Percentiles rank a stretch among this genome's conserved stretches.
Evolutionary conservation across 176 grass and related monocot genomes (phyloP).

Genomic region (Bothriochloa decipiens): DNA sequence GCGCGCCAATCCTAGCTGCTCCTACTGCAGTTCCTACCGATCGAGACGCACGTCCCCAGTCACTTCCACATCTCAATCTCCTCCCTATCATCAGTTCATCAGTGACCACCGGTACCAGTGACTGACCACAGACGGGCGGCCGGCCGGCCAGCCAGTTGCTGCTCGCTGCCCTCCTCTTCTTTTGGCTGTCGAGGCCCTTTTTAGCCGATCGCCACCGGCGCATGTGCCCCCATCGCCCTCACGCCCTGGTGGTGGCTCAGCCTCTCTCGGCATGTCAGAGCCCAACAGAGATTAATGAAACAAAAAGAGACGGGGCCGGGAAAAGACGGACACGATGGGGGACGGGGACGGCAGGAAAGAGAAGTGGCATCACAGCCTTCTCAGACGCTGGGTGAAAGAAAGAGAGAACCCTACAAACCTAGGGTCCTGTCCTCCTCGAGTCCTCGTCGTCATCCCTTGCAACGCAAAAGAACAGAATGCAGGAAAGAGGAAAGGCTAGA

Average conservation of each 20-base stretch:
- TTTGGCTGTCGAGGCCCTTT: constrained; percentile 59
- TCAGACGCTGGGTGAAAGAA: background rate
- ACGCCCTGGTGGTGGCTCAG: constrained; percentile 58
- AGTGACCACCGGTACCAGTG: background rate
- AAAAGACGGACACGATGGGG: constrained; percentile 36
- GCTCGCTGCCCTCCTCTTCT: constrained; percentile 27
- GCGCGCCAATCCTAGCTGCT: background rate
- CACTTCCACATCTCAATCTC: constrained; percentile 11
- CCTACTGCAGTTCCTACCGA: background rate
- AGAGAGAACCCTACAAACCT: constrained; percentile 11
- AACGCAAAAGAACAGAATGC: constrained; percentile 41
- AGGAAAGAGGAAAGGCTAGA: constrained; percentile 43
- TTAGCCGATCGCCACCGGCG: constrained; percentile 54
- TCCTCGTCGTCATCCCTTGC: background rate
- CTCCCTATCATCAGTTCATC: constrained; percentile 27
- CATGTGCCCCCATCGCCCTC: constrained; percentile 69
- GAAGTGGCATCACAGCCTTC: constrained; percentile 31
- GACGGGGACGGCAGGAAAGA: constrained; percentile 15
- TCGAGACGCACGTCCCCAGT: background rate
- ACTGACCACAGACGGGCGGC: background rate
- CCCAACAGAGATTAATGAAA: constrained; percentile 68
- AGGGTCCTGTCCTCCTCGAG: background rate
- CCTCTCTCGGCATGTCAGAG: constrained; percentile 28
- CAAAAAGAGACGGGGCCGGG: constrained; percentile 54
- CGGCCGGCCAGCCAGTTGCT: background rate